Percentiles rank a stretch among this genome's conserved stretches.
phyloP scores from a whole-genome alignment of 441 rosid genomes.

The Populus hybrid region DNA sequence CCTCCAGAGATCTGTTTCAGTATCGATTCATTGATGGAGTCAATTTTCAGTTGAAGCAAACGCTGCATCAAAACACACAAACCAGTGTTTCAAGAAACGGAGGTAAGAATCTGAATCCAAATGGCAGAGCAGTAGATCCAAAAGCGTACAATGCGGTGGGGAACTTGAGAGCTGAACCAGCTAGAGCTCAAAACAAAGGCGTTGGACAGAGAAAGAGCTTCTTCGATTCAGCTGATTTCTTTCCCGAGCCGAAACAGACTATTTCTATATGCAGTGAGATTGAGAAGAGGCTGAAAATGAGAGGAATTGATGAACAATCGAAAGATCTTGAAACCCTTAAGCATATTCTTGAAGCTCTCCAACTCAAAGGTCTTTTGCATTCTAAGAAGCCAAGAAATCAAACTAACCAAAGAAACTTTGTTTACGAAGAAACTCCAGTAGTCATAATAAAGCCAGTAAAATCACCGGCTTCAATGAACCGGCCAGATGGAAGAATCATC shows the following conservation, averaged over 20 bases:
- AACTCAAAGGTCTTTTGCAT: slow-evolving; percentile 87
- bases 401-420: slow-evolving; percentile 35
- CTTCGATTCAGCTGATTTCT: slow-evolving; percentile 74
- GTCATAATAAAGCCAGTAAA: slow-evolving; percentile 47
- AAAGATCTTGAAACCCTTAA: slow-evolving; percentile 83
- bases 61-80: slow-evolving; percentile 29
- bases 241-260: slow-evolving; percentile 64
- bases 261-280: slow-evolving; percentile 52
- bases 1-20: slow-evolving; percentile 44
- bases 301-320: slow-evolving; percentile 70
- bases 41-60: slow-evolving; percentile 43
- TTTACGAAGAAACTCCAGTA: slow-evolving; percentile 50
- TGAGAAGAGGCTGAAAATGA: slow-evolving; percentile 55
- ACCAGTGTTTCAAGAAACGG: slow-evolving; percentile 11
- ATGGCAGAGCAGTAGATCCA: slow-evolving; percentile 24
- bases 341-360: slow-evolving; percentile 83
- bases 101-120: slow-evolving; percentile 16
- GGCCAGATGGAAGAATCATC: slow-evolving; percentile 24
- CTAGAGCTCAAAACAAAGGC: slow-evolving; percentile 38
- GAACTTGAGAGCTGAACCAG: slow-evolving; percentile 40
- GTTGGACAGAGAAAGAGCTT: slow-evolving; percentile 48
- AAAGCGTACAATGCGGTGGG: slow-evolving; percentile 22
- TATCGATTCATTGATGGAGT: slow-evolving; percentile 56
- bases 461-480: slow-evolving; percentile 19
- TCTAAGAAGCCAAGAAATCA: slow-evolving; percentile 34